These are phyloP conservation scores for Yamadazyma epiphylla DNA, from an alignment of 1,139 yeast species.

Conservation along the genomic window DNA sequence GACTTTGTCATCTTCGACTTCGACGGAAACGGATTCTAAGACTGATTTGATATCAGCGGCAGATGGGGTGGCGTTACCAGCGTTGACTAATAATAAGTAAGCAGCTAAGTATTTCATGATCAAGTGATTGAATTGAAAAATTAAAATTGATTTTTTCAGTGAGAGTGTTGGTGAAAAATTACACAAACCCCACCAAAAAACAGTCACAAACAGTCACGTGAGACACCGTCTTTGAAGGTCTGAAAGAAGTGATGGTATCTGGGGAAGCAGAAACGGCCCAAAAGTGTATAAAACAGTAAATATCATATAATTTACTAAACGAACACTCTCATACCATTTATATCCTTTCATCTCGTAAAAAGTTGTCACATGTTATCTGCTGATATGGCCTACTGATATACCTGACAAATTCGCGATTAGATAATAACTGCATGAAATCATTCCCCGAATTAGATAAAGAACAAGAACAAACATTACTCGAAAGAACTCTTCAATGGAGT, in stretches of 20 bases:
- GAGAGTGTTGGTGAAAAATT: conserved; percentile 2
- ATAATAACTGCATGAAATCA: conserved; percentile 10
- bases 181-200: conserved; percentile 2
- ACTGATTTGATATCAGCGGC: conserved; percentile 88
- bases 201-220: not conserved
- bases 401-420: not conserved
- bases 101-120: conserved; percentile 64
- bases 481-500: conserved; percentile 68
- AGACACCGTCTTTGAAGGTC: not conserved
- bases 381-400: too few relatives aligned
- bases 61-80: conserved; percentile 76
- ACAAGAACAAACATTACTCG: conserved; percentile 26
- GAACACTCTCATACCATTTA: too few relatives aligned
- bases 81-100: conserved; percentile 64
- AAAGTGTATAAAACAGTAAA: too few relatives aligned
- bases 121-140: conserved; percentile 5
- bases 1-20: conserved; percentile 89
- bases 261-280: too few relatives aligned
- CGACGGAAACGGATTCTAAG: conserved; percentile 91
- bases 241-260: too few relatives aligned
- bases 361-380: too few relatives aligned
- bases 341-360: too few relatives aligned
- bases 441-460: conserved; percentile 30
- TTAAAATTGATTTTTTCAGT: conserved; percentile 6
- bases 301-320: too few relatives aligned